These are phyloP conservation scores for Borovskyia barvae DNA, from an alignment of 208 protist genomes.

Conservation along the genomic window DNA sequence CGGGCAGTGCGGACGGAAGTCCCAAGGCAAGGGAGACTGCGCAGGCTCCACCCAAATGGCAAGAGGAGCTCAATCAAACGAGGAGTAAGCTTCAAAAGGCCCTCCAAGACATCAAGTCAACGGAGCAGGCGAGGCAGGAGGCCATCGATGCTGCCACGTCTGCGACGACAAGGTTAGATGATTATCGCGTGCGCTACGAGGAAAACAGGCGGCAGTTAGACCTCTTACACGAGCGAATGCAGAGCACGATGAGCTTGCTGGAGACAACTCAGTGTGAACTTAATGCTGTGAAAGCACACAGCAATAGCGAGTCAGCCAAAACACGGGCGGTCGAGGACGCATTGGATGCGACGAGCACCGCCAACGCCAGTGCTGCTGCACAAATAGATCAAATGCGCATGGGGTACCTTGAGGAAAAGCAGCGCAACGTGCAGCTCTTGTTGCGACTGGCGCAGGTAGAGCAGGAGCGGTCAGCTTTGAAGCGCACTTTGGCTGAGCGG, in stretches of 20 bases:
- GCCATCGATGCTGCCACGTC: conserved; percentile 13
- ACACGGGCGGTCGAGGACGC: conserved; percentile 26
- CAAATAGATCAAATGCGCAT: conserved; percentile 47
- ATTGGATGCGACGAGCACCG: conserved; percentile 16
- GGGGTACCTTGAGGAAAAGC: conserved; percentile 74
- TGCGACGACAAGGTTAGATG: conserved; percentile 17
- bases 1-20: background rate
- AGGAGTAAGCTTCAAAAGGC: conserved; percentile 22
- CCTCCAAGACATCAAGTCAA: conserved; percentile 6
- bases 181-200: conserved; percentile 41
- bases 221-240: conserved; percentile 38
- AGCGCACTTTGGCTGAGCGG: conserved; percentile 23
- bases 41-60: conserved; percentile 3
- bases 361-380: conserved; percentile 6
- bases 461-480: conserved; percentile 41
- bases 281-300: conserved; percentile 23
- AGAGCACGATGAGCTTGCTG: conserved; percentile 38
- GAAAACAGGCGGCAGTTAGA: conserved; percentile 28
- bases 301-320: conserved; percentile 23
- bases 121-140: conserved; percentile 29
- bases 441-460: conserved; percentile 50
- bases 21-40: conserved; percentile 9
- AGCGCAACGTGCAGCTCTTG: conserved; percentile 71
- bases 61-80: conserved; percentile 24
- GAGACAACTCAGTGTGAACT: conserved; percentile 56